Evolutionary conservation across 2,329 filamentous ascomycete genomes (phyloP).

Genomic region (Juglanconis oblonga): DNA sequence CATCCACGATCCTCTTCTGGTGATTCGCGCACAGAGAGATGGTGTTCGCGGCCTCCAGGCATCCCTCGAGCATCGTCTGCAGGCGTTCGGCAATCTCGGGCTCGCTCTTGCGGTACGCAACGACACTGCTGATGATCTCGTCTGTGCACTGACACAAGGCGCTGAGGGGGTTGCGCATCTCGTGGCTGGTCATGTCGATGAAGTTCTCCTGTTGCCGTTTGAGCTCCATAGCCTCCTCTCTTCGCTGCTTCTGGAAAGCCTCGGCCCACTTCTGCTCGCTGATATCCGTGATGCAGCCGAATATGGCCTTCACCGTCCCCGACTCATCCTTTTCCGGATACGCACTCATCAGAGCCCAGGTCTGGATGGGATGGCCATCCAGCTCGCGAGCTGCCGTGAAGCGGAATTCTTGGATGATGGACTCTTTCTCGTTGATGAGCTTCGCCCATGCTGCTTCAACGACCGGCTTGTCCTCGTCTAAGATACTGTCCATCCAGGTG

Average conservation of each 20-base stretch:
- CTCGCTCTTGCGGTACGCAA: slow-evolving; percentile 33
- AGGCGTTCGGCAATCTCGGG: slow-evolving; percentile 35
- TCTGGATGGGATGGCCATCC: slow-evolving; percentile 60
- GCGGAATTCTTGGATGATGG: slow-evolving; percentile 70
- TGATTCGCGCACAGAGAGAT: slow-evolving; percentile 78
- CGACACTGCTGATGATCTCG: slow-evolving; percentile 58
- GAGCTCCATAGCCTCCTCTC: slow-evolving; percentile 77
- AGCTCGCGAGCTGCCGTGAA: slow-evolving; percentile 67
- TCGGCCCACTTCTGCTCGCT: slow-evolving; percentile 84
- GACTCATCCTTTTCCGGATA: slow-evolving; percentile 67
- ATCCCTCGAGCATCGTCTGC: slow-evolving; percentile 48
- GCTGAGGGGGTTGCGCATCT: slow-evolving; percentile 74
- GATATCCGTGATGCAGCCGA: slow-evolving; percentile 81
- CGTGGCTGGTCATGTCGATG: slow-evolving; percentile 72
- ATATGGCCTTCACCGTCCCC: slow-evolving; percentile 69
- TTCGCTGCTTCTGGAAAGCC: slow-evolving; percentile 71
- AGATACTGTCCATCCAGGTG: slow-evolving; percentile 71
- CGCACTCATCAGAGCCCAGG: slow-evolving; percentile 75
- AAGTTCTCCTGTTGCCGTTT: slow-evolving; percentile 72
- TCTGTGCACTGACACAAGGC: slow-evolving; percentile 75
- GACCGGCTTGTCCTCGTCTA: slow-evolving; percentile 59
- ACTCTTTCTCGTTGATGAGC: slow-evolving; percentile 58
- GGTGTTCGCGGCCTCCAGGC: slow-evolving; percentile 75
- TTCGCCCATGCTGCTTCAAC: slow-evolving; percentile 58
- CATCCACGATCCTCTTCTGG: slow-evolving; percentile 76